These are phyloP conservation scores for Stachybotrys elegans DNA, from an alignment of 2,329 filamentous ascomycete species.

Conservation along the genomic window DNA sequence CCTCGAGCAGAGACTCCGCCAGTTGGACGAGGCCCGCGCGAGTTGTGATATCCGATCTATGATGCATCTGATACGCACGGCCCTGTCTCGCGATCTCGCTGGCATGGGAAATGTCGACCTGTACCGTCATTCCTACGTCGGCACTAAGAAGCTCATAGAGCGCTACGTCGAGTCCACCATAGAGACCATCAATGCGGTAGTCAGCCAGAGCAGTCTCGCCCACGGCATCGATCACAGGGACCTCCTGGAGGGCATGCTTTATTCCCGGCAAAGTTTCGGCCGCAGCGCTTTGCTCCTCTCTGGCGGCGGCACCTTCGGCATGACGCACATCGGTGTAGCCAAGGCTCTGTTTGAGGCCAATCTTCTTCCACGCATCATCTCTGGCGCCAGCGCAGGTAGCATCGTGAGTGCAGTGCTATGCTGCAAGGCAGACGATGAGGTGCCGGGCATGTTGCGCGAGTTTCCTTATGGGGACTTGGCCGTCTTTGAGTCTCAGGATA, in stretches of 20 bases:
- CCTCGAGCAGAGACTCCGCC: constrained; percentile 62
- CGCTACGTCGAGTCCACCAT: constrained; percentile 77
- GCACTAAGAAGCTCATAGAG: constrained; percentile 84
- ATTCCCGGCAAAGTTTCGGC: constrained; percentile 76
- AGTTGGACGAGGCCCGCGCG: constrained; percentile 69
- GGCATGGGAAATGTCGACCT: constrained; percentile 80
- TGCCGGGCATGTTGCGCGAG: constrained; percentile 61
- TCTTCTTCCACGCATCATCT: constrained; percentile 79
- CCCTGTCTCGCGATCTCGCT: constrained; percentile 74
- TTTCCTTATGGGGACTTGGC: constrained; percentile 77
- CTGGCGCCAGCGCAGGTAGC: constrained; percentile 80
- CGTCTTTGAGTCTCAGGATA: constrained; percentile 65
- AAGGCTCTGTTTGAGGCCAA: constrained; percentile 72
- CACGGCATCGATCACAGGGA: constrained; percentile 54
- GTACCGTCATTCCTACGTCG: constrained; percentile 79
- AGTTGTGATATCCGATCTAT: constrained; percentile 70
- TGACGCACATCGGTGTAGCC: constrained; percentile 86
- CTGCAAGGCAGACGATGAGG: constrained; percentile 70
- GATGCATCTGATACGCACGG: constrained; percentile 75
- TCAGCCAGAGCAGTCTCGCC: constrained; percentile 52
- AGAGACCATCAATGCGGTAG: constrained; percentile 65
- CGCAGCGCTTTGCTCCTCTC: constrained; percentile 77
- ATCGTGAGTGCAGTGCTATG: constrained; percentile 81
- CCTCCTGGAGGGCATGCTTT: constrained; percentile 63
- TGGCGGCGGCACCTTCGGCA: constrained; percentile 83